Conservation (phyloP, 257 asterid species). For the Ilex asprella region DNA sequence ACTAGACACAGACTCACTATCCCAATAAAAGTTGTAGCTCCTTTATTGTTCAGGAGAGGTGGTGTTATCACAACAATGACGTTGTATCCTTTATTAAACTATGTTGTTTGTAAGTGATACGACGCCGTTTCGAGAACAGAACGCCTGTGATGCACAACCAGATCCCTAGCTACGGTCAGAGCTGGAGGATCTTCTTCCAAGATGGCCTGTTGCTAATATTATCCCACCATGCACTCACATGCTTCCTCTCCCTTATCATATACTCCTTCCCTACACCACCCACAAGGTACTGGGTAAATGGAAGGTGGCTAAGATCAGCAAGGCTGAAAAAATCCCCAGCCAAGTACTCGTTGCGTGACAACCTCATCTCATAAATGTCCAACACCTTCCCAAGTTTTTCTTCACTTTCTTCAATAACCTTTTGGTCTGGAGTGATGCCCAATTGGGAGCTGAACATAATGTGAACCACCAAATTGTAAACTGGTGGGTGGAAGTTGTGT, state of each 20-base stretch:
- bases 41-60: no score
- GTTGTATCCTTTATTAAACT: no score
- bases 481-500: slow-evolving; percentile 38
- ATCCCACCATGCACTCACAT: slow-evolving; percentile 50
- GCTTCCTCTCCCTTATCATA: slow-evolving; percentile 35
- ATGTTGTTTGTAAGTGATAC: no score
- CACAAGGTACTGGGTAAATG: slow-evolving; percentile 28
- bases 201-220: slow-evolving; percentile 38
- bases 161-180: neutral
- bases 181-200: slow-evolving; percentile 34
- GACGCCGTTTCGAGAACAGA: no score
- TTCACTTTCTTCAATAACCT: slow-evolving; percentile 20
- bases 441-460: slow-evolving; percentile 22
- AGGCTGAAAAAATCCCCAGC: slow-evolving; percentile 43
- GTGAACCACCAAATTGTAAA: slow-evolving; percentile 21
- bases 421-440: slow-evolving; percentile 20
- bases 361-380: slow-evolving; percentile 43
- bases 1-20: no score
- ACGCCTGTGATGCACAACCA: no score
- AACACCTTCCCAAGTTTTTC: slow-evolving; percentile 34
- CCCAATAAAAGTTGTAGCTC: no score
- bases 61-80: no score
- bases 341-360: slow-evolving; percentile 33
- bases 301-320: slow-evolving; percentile 45
- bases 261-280: slow-evolving; percentile 21